Conservation (phyloP, 2,329 filamentous ascomycete genomes). For the Cercospora janseana region DNA sequence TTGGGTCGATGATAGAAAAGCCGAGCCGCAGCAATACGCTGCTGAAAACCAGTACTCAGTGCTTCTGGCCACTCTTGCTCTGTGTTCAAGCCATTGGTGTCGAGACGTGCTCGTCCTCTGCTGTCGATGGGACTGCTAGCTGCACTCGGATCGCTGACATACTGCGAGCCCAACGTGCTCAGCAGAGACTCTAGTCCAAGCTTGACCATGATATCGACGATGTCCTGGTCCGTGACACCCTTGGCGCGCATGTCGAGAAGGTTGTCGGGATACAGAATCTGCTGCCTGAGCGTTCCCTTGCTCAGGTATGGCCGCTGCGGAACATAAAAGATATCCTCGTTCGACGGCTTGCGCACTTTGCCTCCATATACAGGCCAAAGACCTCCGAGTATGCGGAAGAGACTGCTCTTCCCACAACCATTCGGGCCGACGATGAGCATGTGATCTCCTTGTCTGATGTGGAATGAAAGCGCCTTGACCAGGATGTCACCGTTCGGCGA, state of each 20-base stretch:
- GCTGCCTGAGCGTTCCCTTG: slow-evolving; percentile 86
- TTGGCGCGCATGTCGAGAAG: slow-evolving; percentile 83
- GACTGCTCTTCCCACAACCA: slow-evolving; percentile 91
- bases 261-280: slow-evolving; percentile 93
- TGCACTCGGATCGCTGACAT: slow-evolving; percentile 12
- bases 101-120: slow-evolving; percentile 13
- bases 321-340: slow-evolving; percentile 95
- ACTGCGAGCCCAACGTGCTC: slow-evolving; percentile 59
- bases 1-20: slow-evolving; percentile 90
- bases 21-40: slow-evolving; percentile 93
- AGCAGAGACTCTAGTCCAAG: slow-evolving; percentile 83
- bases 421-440: slow-evolving; percentile 94
- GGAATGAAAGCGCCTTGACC: slow-evolving; percentile 80
- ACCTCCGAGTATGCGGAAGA: slow-evolving; percentile 94
- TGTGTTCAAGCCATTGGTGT: slow-evolving; percentile 70
- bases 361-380: slow-evolving; percentile 98
- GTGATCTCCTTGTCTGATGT: slow-evolving; percentile 81
- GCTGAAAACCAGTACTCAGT: slow-evolving; percentile 86
- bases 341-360: slow-evolving; percentile 84
- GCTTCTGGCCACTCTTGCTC: slow-evolving; percentile 97
- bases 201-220: slow-evolving; percentile 70
- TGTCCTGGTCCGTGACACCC: slow-evolving; percentile 75
- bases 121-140: slow-evolving; percentile 19
- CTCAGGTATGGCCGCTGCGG: slow-evolving; percentile 93
- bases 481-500: slow-evolving; percentile 95